Evolutionary conservation across 345 rosid genomes (phyloP).

Genomic region (Murraya paniculata): DNA sequence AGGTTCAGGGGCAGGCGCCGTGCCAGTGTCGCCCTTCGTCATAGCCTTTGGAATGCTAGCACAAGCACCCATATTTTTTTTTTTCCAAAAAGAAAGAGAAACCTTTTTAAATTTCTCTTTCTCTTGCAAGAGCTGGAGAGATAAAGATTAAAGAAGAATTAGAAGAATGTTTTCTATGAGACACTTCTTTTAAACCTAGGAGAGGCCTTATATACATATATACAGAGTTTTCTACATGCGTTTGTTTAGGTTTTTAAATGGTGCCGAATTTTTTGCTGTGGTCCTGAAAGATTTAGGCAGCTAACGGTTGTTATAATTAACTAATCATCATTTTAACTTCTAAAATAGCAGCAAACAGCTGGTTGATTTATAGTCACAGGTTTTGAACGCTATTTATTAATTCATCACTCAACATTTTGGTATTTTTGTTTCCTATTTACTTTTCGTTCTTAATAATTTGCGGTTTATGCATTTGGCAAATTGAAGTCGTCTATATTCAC

Average conservation of each 20-base stretch:
- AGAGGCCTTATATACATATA: not conserved
- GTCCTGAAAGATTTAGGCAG: not conserved
- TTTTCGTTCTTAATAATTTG: too few species aligned
- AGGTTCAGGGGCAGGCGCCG: conserved; percentile 11
- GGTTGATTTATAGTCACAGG: not conserved
- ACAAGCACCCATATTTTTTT: conserved; percentile 24
- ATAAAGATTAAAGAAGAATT: not conserved
- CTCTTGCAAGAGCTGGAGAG: not conserved
- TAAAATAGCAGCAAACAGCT: not conserved
- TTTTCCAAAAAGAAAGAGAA: not conserved
- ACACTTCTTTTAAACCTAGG: not conserved
- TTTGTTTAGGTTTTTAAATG: not conserved
- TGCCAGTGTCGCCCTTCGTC: not conserved
- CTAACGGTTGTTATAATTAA: not conserved
- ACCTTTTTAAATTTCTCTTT: not conserved
- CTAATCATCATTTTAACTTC: not conserved
- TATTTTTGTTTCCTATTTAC: too few species aligned
- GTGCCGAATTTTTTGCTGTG: not conserved
- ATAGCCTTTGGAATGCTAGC: conserved; percentile 16
- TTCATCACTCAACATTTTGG: not conserved
- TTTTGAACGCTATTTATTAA: not conserved
- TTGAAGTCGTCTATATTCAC: too few species aligned
- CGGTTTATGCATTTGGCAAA: too few species aligned
- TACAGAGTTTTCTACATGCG: not conserved
- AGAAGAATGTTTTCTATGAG: not conserved